A percentile compares a stretch with the other conserved stretches of the same genome.
Evolutionary conservation across 208 protist species (phyloP).

Genomic region (Borovskyia barvae): DNA sequence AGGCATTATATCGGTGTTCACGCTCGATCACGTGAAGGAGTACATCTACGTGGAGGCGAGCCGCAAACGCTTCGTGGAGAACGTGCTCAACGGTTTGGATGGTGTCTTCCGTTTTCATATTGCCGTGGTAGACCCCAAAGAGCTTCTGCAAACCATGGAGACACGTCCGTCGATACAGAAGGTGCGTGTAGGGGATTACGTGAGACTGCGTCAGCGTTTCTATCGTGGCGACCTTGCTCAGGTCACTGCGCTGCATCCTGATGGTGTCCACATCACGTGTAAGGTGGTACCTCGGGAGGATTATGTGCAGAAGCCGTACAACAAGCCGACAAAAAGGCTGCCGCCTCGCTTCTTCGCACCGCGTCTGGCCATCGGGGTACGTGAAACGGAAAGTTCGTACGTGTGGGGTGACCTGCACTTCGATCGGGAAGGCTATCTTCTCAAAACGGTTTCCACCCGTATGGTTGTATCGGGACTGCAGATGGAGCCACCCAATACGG

Average conservation of each 20-base stretch:
- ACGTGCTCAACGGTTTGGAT: slow-evolving; percentile 83
- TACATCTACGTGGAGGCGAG: slow-evolving; percentile 93
- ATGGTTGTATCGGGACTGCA: slow-evolving; percentile 60
- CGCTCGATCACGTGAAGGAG: slow-evolving; percentile 89
- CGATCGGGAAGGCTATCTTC: slow-evolving; percentile 85
- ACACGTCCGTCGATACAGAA: slow-evolving; percentile 59
- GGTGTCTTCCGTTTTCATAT: slow-evolving; percentile 87
- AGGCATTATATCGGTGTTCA: slow-evolving; percentile 91
- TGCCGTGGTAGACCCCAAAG: slow-evolving; percentile 75
- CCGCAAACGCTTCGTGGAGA: slow-evolving; percentile 87
- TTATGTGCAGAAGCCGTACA: slow-evolving; percentile 80
- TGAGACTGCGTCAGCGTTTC: slow-evolving; percentile 76
- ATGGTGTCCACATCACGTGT: slow-evolving; percentile 60
- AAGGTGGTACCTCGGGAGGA: slow-evolving; percentile 87
- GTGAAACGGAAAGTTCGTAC: slow-evolving; percentile 55
- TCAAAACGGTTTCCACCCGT: slow-evolving; percentile 69
- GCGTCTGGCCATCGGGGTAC: slow-evolving; percentile 54
- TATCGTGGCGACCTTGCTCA: slow-evolving; percentile 87
- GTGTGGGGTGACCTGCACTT: slow-evolving; percentile 85
- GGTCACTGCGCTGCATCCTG: slow-evolving; percentile 59
- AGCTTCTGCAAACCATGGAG: slow-evolving; percentile 91
- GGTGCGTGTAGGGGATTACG: slow-evolving; percentile 73
- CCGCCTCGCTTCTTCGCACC: slow-evolving; percentile 80
- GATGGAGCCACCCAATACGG: slow-evolving; percentile 72
- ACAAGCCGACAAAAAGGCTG: slow-evolving; percentile 63